Conservation (phyloP, 129 eudicot species). For the Dittrichia graveolens region DNA sequence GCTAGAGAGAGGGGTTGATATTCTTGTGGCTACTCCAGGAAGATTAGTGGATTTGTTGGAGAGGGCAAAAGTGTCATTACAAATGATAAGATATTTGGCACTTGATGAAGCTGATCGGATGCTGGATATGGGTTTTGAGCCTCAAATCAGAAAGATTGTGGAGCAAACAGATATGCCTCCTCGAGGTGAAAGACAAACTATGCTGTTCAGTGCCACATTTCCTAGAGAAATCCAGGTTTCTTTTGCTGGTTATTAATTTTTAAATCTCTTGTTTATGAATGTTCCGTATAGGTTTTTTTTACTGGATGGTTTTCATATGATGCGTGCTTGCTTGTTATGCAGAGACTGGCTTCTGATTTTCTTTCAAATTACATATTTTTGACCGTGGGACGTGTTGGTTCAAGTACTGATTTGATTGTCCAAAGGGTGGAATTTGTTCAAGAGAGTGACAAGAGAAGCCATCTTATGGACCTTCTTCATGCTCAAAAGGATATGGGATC, state of each 20-base stretch:
- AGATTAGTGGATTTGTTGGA: constrained; percentile 60
- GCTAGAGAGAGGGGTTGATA: constrained; percentile 56
- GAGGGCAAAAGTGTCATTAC: constrained; percentile 48
- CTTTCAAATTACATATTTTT: constrained; percentile 43
- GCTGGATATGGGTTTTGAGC: constrained; percentile 71
- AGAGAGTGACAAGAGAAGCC: constrained; percentile 71
- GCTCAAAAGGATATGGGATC: constrained; percentile 46
- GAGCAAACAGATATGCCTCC: constrained; percentile 61
- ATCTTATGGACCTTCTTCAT: constrained; percentile 68
- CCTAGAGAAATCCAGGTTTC: constrained; percentile 60
- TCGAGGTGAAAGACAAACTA: constrained; percentile 53
- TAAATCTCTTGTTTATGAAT: background rate
- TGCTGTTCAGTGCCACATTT: constrained; percentile 75
- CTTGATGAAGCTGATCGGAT: constrained; percentile 67
- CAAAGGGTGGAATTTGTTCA: constrained; percentile 74
- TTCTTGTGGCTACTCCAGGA: constrained; percentile 69
- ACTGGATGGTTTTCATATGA: constrained; percentile 11
- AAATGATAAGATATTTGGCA: constrained; percentile 49
- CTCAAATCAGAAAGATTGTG: constrained; percentile 57
- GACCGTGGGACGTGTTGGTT: constrained; percentile 47
- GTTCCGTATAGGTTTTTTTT: background rate
- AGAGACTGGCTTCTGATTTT: constrained; percentile 46
- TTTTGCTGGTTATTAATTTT: constrained; percentile 2
- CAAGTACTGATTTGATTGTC: constrained; percentile 53
- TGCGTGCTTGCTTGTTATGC: constrained; percentile 9